phyloP scores from a whole-genome alignment of 2,329 filamentous ascomycete species.

The Fusarium citri region DNA sequence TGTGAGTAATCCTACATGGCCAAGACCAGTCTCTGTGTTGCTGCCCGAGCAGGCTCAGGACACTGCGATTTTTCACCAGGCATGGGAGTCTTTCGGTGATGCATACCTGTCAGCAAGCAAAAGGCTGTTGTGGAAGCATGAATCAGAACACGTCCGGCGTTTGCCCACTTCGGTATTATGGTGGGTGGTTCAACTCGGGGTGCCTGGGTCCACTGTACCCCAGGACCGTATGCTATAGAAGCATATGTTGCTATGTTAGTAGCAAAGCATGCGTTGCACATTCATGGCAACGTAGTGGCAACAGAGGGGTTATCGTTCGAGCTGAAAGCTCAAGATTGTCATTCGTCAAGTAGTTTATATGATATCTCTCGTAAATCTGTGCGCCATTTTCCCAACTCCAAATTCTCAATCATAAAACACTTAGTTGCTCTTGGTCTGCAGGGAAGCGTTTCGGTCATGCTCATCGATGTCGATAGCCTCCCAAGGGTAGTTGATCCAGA shows the following conservation, averaged over 20 bases:
- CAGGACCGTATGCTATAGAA: too few relatives aligned
- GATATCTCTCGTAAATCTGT: constrained; percentile 24
- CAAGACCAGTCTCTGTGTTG: constrained; percentile 1
- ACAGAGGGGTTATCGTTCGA: neutral
- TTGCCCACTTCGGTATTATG: neutral
- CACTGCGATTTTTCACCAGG: too few relatives aligned
- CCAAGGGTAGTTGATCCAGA: constrained; percentile 99
- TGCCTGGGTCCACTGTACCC: neutral
- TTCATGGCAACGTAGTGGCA: neutral
- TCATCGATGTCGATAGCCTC: constrained; percentile 94
- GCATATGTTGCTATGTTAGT: neutral
- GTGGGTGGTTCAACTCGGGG: neutral
- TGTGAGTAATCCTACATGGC: constrained; percentile 24
- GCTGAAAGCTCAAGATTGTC: constrained; percentile 17
- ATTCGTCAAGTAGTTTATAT: constrained; percentile 26
- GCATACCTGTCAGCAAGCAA: neutral
- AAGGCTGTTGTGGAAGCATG: neutral
- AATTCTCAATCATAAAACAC: constrained; percentile 28
- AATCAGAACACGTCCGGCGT: neutral
- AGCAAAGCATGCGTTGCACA: neutral
- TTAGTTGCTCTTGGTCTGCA: constrained; percentile 51
- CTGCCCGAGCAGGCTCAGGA: too few relatives aligned
- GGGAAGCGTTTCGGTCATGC: constrained; percentile 79
- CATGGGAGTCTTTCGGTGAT: neutral
- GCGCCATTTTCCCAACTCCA: constrained; percentile 38